Percentiles rank a stretch among this genome's conserved stretches.
Conservation (phyloP, 2,329 filamentous ascomycete genomes). For the Diaporthe citriasiana region DNA sequence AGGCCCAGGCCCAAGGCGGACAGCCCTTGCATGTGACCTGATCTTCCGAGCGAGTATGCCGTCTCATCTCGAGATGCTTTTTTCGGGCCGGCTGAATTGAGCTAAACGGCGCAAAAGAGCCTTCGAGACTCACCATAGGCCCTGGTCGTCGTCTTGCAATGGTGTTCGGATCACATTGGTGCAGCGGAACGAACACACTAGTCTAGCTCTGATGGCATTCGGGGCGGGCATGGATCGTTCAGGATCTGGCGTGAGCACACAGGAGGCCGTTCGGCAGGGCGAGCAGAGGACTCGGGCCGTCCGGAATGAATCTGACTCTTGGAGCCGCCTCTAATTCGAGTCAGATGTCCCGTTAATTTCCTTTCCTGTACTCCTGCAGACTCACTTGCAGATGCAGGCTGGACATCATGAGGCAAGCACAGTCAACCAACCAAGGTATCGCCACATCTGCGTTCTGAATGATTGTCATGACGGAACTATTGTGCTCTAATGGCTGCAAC, state of each 20-base stretch:
- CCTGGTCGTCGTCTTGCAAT: not conserved
- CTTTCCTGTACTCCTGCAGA: constrained; percentile 20
- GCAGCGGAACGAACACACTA: constrained; percentile 8
- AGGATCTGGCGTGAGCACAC: constrained; percentile 7
- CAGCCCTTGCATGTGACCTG: constrained; percentile 14
- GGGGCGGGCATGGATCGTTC: not conserved
- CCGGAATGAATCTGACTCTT: constrained; percentile 15
- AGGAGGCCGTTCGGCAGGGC: constrained; percentile 23
- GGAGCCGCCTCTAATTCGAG: constrained; percentile 15
- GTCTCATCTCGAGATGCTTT: constrained; percentile 1
- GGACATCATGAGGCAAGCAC: not conserved
- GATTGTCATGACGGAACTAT: not conserved
- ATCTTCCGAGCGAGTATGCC: not conserved
- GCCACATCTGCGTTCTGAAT: constrained; percentile 6
- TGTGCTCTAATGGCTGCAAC: constrained; percentile 15
- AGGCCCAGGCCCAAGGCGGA: not conserved
- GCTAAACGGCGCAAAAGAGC: not conserved
- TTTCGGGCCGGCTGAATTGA: constrained; percentile 1
- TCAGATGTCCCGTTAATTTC: constrained; percentile 26
- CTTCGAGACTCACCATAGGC: not conserved
- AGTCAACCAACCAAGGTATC: constrained; percentile 15
- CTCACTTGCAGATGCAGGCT: constrained; percentile 7
- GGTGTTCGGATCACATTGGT: constrained; percentile 14
- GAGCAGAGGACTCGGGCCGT: constrained; percentile 32
- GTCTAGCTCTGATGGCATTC: constrained; percentile 14